Percentiles rank a stretch among this genome's conserved stretches.
Conservation (phyloP, 2,329 filamentous ascomycete species). For the Zopfia rhizophila region DNA sequence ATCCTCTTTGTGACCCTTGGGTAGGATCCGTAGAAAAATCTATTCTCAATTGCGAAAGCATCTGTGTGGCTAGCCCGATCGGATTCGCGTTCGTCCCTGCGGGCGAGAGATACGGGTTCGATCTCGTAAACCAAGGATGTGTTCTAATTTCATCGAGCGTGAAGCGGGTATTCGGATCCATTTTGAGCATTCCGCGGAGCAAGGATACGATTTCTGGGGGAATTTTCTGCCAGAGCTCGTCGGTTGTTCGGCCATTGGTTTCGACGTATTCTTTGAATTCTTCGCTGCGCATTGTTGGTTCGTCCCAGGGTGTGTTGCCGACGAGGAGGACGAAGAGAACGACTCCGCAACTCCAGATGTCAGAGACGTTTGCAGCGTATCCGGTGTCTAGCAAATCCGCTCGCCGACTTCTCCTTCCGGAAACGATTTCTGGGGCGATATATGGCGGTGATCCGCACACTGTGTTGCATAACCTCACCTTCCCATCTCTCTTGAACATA, state of each 20-base stretch:
- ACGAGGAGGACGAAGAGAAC: conserved; percentile 96
- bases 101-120: conserved; percentile 77
- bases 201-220: conserved; percentile 80
- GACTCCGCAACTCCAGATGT: conserved; percentile 97
- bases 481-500: conserved; percentile 89
- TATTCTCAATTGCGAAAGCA: conserved; percentile 91
- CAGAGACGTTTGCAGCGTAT: conserved; percentile 82
- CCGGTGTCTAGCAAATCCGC: conserved; percentile 63
- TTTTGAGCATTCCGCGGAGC: conserved; percentile 90
- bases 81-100: conserved; percentile 83
- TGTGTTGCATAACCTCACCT: conserved; percentile 82
- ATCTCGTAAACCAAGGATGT: conserved; percentile 93
- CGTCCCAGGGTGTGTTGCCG: conserved; percentile 98
- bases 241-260: conserved; percentile 81
- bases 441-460: conserved; percentile 97
- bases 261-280: conserved; percentile 90
- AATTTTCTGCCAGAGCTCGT: conserved; percentile 85
- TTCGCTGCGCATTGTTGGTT: conserved; percentile 84
- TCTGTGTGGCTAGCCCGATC: conserved; percentile 87
- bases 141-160: conserved; percentile 85
- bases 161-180: conserved; percentile 80
- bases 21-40: conserved; percentile 79
- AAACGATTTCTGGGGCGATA: conserved; percentile 90
- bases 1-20: conserved; percentile 58
- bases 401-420: conserved; percentile 60